Evolutionary conservation across 148 eudicot species (phyloP).

Genomic region (Hydrangea macrophylla): DNA sequence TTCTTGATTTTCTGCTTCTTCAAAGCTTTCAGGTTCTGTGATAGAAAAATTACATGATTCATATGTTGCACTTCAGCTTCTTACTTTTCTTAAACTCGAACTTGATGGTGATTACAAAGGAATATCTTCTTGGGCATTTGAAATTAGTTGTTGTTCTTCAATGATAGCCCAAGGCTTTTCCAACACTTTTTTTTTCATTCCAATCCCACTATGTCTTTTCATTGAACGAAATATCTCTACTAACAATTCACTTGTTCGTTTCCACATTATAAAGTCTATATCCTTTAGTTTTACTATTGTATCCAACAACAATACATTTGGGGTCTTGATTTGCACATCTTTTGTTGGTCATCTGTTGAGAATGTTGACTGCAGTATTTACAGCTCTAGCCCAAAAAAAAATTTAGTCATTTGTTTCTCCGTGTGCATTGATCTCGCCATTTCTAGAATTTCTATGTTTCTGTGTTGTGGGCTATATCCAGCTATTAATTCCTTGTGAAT

Average conservation of each 20-base stretch:
- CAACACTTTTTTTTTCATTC: background rate
- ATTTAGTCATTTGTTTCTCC: background rate
- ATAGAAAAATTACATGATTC: background rate
- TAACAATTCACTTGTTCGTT: background rate
- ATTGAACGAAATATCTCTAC: background rate
- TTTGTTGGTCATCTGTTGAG: background rate
- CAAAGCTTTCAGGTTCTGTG: background rate
- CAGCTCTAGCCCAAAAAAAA: background rate
- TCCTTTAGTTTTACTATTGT: background rate
- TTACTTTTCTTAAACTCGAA: background rate
- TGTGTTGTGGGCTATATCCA: too few relatives aligned
- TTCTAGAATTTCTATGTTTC: too few relatives aligned
- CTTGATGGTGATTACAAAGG: too few relatives aligned
- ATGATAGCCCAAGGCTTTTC: background rate
- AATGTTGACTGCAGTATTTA: background rate
- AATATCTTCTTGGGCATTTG: too few relatives aligned
- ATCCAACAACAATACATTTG: background rate
- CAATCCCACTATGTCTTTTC: background rate
- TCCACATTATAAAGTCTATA: background rate
- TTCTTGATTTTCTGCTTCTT: slow-evolving; percentile 1
- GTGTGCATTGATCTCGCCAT: too few relatives aligned
- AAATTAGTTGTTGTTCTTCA: background rate
- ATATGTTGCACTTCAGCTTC: background rate
- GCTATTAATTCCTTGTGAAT: too few relatives aligned
- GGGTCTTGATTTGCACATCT: background rate